Evolutionary conservation across 2,329 filamentous ascomycete genomes (phyloP).

Genomic region (Sclerotinia sclerotiorum): DNA sequence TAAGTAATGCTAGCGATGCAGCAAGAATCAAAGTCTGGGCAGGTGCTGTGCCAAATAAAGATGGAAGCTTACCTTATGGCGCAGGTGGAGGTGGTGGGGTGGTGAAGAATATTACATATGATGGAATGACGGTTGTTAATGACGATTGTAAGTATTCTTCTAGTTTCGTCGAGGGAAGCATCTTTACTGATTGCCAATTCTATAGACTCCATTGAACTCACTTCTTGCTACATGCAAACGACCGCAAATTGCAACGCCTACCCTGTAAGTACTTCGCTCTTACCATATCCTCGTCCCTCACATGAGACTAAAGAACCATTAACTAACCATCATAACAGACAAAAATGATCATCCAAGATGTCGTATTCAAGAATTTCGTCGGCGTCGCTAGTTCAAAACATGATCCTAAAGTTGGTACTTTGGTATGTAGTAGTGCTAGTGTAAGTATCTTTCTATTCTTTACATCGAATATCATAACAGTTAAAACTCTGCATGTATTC

Average conservation of each 20-base stretch:
- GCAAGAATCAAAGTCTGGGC: constrained; percentile 66
- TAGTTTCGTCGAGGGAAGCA: no score
- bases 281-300: constrained; percentile 27
- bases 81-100: constrained; percentile 58
- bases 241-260: constrained; percentile 59
- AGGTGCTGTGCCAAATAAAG: constrained; percentile 45
- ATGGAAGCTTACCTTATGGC: constrained; percentile 48
- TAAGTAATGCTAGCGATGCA: constrained; percentile 54
- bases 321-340: constrained; percentile 41
- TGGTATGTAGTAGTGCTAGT: constrained; percentile 48
- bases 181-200: neutral
- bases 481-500: no score
- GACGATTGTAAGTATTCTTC: constrained; percentile 47
- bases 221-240: constrained; percentile 59
- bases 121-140: constrained; percentile 55
- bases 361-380: constrained; percentile 46
- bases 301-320: constrained; percentile 44
- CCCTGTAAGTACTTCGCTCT: constrained; percentile 44
- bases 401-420: constrained; percentile 46
- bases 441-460: constrained; percentile 29
- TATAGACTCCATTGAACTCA: constrained; percentile 36
- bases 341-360: constrained; percentile 51
- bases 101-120: constrained; percentile 62
- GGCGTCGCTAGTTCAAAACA: constrained; percentile 48
- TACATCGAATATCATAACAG: no score